A percentile compares a stretch with the other conserved stretches of the same genome.
phyloP scores from a whole-genome alignment of 306 rosid genomes.

The Trichosanthes cucumerina region DNA sequence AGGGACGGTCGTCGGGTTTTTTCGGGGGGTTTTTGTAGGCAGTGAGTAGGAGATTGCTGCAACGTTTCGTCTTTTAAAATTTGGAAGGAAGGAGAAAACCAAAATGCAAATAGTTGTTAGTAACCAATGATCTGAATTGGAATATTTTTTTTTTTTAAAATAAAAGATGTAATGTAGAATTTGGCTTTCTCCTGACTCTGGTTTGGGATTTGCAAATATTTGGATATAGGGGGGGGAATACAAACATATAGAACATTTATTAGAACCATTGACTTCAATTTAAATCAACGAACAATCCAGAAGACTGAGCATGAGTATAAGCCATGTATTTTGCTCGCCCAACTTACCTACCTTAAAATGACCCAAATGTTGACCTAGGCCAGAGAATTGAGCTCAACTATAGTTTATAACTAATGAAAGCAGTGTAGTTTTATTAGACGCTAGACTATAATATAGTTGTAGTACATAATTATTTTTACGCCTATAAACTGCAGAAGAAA shows the following conservation, averaged over 20 bases:
- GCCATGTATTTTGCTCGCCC: too few relatives aligned
- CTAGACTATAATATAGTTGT: conserved; percentile 77
- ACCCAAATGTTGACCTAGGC: conserved; percentile 22
- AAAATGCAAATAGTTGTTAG: too few relatives aligned
- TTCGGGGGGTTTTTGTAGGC: too few relatives aligned
- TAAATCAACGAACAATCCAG: not conserved
- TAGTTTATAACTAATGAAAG: conserved; percentile 47
- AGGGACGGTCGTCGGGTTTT: too few relatives aligned
- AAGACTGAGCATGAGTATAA: too few relatives aligned
- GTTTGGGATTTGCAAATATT: not conserved
- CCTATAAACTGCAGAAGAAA: conserved; percentile 65
- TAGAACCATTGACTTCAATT: not conserved
- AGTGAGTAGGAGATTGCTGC: too few relatives aligned
- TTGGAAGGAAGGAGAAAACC: too few relatives aligned
- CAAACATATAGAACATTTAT: not conserved
- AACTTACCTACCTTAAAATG: too few relatives aligned
- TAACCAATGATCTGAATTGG: too few relatives aligned
- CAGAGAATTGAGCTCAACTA: conserved; percentile 49
- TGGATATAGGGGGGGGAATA: not conserved
- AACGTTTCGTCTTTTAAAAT: too few relatives aligned
- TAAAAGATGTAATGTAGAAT: not conserved
- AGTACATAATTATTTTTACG: conserved; percentile 65
- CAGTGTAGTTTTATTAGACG: conserved; percentile 54
- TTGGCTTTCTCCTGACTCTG: not conserved
- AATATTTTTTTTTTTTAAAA: too few relatives aligned